Evolutionary conservation across 1,284 basidiomycete genomes (phyloP), one percentile per base, ranked within the genome.

Genomic region (Malassezia arunalokei): DNA sequence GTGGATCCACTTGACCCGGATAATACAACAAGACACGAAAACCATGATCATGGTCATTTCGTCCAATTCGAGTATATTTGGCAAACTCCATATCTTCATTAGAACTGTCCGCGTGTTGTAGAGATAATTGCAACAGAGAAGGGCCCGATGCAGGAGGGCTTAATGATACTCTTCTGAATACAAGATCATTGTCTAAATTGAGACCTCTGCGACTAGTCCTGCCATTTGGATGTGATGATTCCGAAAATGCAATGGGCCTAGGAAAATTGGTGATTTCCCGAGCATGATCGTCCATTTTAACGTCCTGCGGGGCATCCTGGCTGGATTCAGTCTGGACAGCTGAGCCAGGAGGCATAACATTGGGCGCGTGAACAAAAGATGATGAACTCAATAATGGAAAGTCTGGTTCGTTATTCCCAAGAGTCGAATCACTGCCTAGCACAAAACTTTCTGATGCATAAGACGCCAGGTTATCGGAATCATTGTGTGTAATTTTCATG

Each of bases 21-120:
- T 94, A 96, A 76, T 83, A 96, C 0, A 96, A 79, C 42, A 81
- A 80, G 43, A 94, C 81, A 14, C 79, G 79, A 53, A 84, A 63
- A 5, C 73, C 73, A 0, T 76, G 74, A 1, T 70, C 67, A 6
- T 11, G 33, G 11, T 35, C 33, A 15, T 12, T 35, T 15, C 33
- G 33, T 35, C 33, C 33, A 15, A 35, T 35, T 35, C 33, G 33
- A 11, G 5, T 15, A 35, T 35, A 35, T 35, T 15, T 35, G 11
- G 11, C 33, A 35, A 35, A 35, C 33, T 11, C 15, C 11, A 35
- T 35, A 15, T 35, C 33, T 35, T 35, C 15, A 2, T 35, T 35
- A 15, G 15, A 35, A 15, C 33, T 35, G 33, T 15, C 33, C 33
- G 11, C 11, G 11, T 35, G 11, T 35, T 35, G 33, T 3, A 24